A percentile compares a stretch with the other conserved stretches of the same genome.
Conservation (phyloP, 2,329 filamentous ascomycete species). For the Exophiala sideris region DNA sequence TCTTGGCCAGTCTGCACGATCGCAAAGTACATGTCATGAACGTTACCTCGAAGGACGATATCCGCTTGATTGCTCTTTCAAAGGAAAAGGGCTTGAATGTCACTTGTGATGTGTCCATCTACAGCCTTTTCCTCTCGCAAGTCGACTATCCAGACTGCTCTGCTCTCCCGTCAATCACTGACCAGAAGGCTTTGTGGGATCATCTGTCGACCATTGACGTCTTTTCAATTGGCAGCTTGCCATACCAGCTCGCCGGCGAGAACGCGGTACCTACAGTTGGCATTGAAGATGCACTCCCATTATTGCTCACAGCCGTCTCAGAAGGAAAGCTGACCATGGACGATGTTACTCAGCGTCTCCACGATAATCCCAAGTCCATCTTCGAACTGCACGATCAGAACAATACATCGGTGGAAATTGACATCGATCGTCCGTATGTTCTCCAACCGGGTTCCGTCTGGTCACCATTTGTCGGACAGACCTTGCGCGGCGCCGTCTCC, state of each 20-base stretch:
- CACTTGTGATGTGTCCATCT: conserved; percentile 78
- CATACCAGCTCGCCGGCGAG: conserved; percentile 66
- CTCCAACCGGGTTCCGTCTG: conserved; percentile 53
- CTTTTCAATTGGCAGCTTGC: conserved; percentile 74
- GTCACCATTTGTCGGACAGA: conserved; percentile 70
- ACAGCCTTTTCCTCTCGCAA: conserved; percentile 71
- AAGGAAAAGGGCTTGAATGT: conserved; percentile 79
- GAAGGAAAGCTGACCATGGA: conserved; percentile 71
- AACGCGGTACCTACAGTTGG: conserved; percentile 61
- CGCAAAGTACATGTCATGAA: conserved; percentile 76
- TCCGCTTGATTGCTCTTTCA: conserved; percentile 70
- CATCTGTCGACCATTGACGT: conserved; percentile 70
- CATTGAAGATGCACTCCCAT: conserved; percentile 69
- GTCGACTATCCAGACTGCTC: conserved; percentile 66
- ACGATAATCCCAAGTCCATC: conserved; percentile 76
- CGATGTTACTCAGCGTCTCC: conserved; percentile 66
- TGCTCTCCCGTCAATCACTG: conserved; percentile 63
- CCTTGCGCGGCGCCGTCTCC: conserved; percentile 67
- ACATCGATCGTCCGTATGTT: conserved; percentile 68
- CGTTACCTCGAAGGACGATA: conserved; percentile 77
- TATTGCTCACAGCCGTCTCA: conserved; percentile 71
- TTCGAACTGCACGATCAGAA: conserved; percentile 78
- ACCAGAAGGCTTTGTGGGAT: conserved; percentile 72
- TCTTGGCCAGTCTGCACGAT: conserved; percentile 73
- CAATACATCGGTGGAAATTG: conserved; percentile 70